Percentiles rank a stretch among this genome's conserved stretches.
Evolutionary conservation across 768 basidiomycete genomes (phyloP).

Genomic region (Leccinellum luteum): DNA sequence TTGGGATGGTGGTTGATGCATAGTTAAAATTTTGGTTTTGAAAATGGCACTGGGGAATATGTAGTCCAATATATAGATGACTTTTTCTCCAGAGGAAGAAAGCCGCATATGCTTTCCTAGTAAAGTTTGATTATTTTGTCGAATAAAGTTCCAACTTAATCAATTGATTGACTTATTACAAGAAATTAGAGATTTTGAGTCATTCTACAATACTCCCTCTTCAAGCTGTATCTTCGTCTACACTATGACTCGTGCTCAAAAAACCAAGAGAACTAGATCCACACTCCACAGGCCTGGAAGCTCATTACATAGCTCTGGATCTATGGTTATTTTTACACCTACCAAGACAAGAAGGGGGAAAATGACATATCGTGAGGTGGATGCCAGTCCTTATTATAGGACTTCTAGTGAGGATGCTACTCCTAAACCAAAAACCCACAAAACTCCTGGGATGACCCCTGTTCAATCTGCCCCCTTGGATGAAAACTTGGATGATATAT

Average conservation of each 20-base stretch:
- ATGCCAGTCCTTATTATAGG: neutral
- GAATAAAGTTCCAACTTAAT: too few relatives aligned
- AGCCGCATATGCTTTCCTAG: too few relatives aligned
- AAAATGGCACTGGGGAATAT: neutral
- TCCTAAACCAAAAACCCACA: neutral
- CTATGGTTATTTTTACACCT: neutral
- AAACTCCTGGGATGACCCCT: neutral
- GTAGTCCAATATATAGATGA: neutral
- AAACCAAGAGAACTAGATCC: neutral
- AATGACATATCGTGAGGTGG: too few relatives aligned
- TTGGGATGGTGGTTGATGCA: neutral
- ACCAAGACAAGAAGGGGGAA: neutral
- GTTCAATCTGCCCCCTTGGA: neutral
- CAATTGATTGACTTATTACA: too few relatives aligned
- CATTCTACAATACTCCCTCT: neutral
- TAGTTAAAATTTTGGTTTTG: neutral
- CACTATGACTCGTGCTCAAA: neutral
- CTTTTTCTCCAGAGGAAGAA: neutral
- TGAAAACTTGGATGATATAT: neutral
- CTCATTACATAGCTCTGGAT: neutral
- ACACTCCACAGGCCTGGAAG: neutral
- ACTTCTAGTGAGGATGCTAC: neutral
- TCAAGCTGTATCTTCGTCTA: neutral
- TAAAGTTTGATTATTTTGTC: too few relatives aligned
- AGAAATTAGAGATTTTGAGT: too few relatives aligned